Conservation (phyloP, 768 basidiomycete species). For the Suillus occidentalis region DNA sequence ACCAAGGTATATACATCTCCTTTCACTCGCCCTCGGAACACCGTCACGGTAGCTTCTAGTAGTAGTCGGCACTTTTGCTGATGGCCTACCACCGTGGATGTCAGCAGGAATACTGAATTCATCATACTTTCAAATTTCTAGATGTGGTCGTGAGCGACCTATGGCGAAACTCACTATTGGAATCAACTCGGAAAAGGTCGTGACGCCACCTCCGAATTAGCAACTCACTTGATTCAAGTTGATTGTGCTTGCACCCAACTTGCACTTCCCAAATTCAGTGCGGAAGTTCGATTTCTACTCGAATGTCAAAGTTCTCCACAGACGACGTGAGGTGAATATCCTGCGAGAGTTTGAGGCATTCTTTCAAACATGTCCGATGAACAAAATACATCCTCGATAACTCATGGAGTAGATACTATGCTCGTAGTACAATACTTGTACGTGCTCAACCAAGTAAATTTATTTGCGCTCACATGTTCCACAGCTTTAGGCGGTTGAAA, state of each 20-base stretch:
- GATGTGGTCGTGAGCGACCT: neutral
- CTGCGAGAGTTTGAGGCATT: neutral
- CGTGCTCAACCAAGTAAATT: conserved; percentile 17
- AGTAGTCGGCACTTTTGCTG: neutral
- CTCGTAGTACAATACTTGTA: conserved; percentile 52
- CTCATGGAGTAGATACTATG: conserved; percentile 48
- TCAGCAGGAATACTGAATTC: neutral
- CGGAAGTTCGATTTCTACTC: conserved; percentile 19
- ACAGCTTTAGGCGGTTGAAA: conserved; percentile 44
- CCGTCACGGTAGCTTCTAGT: neutral
- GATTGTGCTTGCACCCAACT: neutral
- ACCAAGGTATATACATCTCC: neutral
- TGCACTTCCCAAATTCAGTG: neutral
- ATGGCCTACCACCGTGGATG: neutral
- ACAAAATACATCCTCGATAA: conserved; percentile 46
- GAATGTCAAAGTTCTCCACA: conserved; percentile 12
- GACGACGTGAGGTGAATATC: conserved; percentile 12
- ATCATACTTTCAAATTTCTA: conserved; percentile 1
- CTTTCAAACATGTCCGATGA: conserved; percentile 23
- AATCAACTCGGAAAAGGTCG: conserved; percentile 1
- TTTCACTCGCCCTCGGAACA: conserved; percentile 2
- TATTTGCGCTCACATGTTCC: neutral
- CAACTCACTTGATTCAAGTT: neutral
- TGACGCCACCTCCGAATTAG: neutral
- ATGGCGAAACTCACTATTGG: conserved; percentile 1